These are phyloP conservation scores for Sclerotinia sclerotiorum DNA, from an alignment of 2,329 filamentous ascomycete species.

Conservation along the genomic window DNA sequence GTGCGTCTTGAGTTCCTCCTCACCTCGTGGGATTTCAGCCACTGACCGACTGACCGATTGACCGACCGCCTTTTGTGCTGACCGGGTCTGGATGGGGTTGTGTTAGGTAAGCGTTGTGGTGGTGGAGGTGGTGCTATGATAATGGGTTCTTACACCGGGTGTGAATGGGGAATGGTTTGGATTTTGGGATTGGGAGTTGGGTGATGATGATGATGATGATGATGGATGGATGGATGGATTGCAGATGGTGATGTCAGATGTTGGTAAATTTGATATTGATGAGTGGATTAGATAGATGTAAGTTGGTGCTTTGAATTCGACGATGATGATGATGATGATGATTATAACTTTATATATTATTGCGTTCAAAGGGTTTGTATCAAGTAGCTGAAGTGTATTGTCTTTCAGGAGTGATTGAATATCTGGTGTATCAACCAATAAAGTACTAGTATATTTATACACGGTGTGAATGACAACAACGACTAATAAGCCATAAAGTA, in stretches of 20 bases:
- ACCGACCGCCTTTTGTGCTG: neutral
- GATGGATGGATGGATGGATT: no score
- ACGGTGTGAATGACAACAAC: neutral
- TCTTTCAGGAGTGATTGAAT: neutral
- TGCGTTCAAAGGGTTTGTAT: neutral
- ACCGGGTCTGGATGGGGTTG: neutral
- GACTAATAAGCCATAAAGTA: neutral
- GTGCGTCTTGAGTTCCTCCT: no score
- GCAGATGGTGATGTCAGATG: neutral
- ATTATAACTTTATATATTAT: neutral
- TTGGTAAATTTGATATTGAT: constrained; percentile 2
- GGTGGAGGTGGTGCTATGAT: neutral
- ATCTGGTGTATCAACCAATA: neutral
- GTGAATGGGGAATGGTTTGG: constrained; percentile 5
- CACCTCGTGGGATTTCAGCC: no score
- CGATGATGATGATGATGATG: neutral
- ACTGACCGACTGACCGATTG: no score
- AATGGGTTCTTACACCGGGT: neutral
- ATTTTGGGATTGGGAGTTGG: neutral
- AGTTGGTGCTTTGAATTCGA: neutral
- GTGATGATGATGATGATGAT: no score
- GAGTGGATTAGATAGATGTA: neutral
- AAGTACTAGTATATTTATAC: neutral
- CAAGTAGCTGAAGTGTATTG: neutral
- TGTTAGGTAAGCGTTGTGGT: neutral